Base-by-base conservation (phyloP, 495 filamentous ascomycete species). In the Cryomyces minteri region DNA sequence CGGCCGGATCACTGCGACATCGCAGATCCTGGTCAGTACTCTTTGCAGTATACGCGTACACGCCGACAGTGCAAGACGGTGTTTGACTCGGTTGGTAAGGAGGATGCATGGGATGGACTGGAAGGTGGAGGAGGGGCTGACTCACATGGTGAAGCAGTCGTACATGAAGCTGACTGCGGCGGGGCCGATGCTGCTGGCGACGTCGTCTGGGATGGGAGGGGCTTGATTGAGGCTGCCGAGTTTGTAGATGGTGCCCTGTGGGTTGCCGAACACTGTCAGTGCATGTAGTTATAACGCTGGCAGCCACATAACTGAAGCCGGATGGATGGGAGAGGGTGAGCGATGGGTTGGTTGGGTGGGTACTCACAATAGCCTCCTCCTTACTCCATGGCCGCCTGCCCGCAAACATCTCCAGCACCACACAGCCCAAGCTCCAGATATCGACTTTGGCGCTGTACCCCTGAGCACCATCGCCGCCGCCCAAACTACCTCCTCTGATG, bases 351-450 rank as follows among this genome's bases (percentile, higher is more conserved):
- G n/a, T 25, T 1, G 18, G 18, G 18, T 2, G 18, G 18, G 2
- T 25, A 25, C 18, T 25, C 18, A 25, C 92, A 32, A 99, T 84
- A 5, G 87, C 84, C 64, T 99, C 92, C 58, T 99, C 92, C 59
- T 83, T 92, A 58, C 80, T 86, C 92, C 92, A 99, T 34, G 92
- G 92, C 39, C 92, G 71, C 32, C 85, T 72, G 11, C 92, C 92
- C 9, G 85, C 87, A 62, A 99, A 95, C 92, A 96, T 96, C 62
- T 99, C 92, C 32, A 99, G 67, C 39, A 99, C 92, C 34, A 99
- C 92, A 56, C 92, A 99, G 0, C 92, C 92, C 33, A 96, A 74
- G 4, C 82, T 88, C 90, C 90, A 99, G 51, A 99, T 96, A 57
- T 99, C 92, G 32, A 99, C 92, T 59, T 99, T 99, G 54, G 92